Conservation (phyloP, 805 yeast species). For the Ogataea nitratoaversa region DNA sequence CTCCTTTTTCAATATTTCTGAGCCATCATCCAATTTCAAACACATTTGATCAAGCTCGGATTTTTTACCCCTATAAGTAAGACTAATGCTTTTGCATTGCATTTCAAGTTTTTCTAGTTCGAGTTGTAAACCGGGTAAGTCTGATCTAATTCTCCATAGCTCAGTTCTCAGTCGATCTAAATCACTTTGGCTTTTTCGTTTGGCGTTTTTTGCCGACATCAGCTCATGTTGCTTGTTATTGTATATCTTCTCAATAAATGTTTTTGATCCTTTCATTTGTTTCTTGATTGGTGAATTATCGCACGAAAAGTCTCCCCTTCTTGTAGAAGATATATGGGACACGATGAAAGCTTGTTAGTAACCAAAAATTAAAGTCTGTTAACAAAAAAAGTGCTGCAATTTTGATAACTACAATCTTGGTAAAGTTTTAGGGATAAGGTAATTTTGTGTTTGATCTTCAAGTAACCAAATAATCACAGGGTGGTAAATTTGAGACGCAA, state of each 20-base stretch:
- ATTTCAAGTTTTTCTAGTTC: constrained; percentile 29
- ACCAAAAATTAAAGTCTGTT: too few relatives aligned
- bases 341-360: too few relatives aligned
- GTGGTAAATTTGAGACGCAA: too few relatives aligned
- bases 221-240: constrained; percentile 14
- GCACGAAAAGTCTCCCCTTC: constrained; percentile 4
- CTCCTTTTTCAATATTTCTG: constrained; percentile 29
- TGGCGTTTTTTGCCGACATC: constrained; percentile 9
- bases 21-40: constrained; percentile 21
- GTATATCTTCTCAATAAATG: constrained; percentile 12
- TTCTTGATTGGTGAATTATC: constrained; percentile 3
- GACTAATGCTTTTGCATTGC: constrained; percentile 11
- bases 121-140: constrained; percentile 25
- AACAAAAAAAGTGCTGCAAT: too few relatives aligned
- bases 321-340: neutral
- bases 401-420: too few relatives aligned
- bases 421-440: too few relatives aligned
- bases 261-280: constrained; percentile 7
- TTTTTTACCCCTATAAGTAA: constrained; percentile 26
- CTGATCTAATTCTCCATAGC: constrained; percentile 24
- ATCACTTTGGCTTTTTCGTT: constrained; percentile 14
- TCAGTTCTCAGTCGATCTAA: constrained; percentile 24
- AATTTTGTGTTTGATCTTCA: too few relatives aligned
- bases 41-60: constrained; percentile 28
- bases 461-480: too few relatives aligned